Evolutionary conservation across 805 yeast species (phyloP).

Genomic region (Wickerhamiella bombiphila): DNA sequence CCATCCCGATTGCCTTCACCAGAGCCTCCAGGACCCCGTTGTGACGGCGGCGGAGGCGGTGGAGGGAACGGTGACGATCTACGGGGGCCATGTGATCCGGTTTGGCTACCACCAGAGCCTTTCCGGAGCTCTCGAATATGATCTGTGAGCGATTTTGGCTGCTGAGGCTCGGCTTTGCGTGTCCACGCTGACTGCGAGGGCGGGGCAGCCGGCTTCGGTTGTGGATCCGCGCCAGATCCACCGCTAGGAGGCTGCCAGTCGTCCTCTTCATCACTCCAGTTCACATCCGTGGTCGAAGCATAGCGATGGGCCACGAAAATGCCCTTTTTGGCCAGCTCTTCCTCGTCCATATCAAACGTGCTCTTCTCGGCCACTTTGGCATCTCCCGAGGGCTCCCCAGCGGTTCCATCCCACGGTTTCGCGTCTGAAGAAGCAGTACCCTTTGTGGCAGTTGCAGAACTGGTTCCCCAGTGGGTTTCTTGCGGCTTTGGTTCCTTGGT

Average conservation of each 20-base stretch:
- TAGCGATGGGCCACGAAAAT: conserved; percentile 24
- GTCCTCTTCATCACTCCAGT: conserved; percentile 30
- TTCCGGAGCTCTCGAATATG: conserved; percentile 6
- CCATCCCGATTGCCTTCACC: conserved; percentile 6
- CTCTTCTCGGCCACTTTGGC: conserved; percentile 2
- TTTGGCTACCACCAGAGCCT: neutral
- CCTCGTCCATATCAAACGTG: conserved; percentile 16
- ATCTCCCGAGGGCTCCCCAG: conserved; percentile 1
- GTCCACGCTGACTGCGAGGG: conserved; percentile 3
- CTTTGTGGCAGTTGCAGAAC: neutral
- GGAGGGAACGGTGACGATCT: conserved; percentile 1
- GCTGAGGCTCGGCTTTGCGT: neutral
- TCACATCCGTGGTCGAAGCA: conserved; percentile 19
- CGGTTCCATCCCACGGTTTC: neutral
- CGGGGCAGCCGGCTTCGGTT: conserved; percentile 3
- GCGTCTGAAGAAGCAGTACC: neutral
- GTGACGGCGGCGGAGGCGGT: conserved; percentile 1
- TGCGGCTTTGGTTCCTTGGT: conserved; percentile 5
- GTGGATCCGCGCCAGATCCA: neutral
- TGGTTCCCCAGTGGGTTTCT: neutral
- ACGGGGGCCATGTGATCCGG: neutral
- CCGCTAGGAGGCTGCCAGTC: conserved; percentile 18
- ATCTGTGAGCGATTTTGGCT: conserved; percentile 8
- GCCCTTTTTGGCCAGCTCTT: conserved; percentile 24
- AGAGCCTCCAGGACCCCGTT: conserved; percentile 3